These are phyloP conservation scores for Tetrahymena malaccensis DNA, from an alignment of 73 alveolate genomes.

Conservation along the genomic window DNA sequence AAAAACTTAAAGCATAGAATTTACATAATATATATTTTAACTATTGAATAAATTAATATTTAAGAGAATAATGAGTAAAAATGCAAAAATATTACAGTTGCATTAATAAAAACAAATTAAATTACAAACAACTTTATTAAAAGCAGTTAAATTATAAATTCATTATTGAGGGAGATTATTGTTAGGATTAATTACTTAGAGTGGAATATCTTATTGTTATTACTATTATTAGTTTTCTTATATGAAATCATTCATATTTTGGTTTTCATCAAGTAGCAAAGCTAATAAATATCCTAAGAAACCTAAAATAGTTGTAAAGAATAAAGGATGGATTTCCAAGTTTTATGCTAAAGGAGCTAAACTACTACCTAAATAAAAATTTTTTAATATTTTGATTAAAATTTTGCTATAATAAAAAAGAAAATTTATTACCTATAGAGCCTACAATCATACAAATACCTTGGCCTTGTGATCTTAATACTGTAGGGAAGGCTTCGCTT, in stretches of 20 bases:
- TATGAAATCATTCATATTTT: background rate
- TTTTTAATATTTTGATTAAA: too few relatives aligned
- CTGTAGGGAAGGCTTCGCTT: conserved; percentile 28
- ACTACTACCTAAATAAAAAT: background rate
- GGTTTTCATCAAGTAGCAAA: background rate
- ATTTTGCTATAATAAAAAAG: background rate
- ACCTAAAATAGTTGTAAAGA: background rate
- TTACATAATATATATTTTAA: too few relatives aligned
- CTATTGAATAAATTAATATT: too few relatives aligned
- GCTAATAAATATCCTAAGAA: background rate
- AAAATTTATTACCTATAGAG: background rate
- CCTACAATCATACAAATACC: conserved; percentile 41
- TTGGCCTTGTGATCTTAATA: conserved; percentile 28
- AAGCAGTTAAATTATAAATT: background rate
- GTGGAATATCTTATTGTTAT: background rate
- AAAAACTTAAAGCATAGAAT: too few relatives aligned
- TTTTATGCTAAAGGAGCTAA: background rate
- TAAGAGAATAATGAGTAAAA: too few relatives aligned
- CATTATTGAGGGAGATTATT: background rate
- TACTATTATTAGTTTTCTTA: background rate
- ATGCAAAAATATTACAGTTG: background rate
- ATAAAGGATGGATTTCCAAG: background rate
- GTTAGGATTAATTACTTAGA: background rate
- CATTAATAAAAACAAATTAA: background rate
- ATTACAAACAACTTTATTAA: background rate